These are phyloP conservation scores for Trichoderma sp. DNA, from an alignment of 2,329 filamentous ascomycete species.

Conservation along the genomic window DNA sequence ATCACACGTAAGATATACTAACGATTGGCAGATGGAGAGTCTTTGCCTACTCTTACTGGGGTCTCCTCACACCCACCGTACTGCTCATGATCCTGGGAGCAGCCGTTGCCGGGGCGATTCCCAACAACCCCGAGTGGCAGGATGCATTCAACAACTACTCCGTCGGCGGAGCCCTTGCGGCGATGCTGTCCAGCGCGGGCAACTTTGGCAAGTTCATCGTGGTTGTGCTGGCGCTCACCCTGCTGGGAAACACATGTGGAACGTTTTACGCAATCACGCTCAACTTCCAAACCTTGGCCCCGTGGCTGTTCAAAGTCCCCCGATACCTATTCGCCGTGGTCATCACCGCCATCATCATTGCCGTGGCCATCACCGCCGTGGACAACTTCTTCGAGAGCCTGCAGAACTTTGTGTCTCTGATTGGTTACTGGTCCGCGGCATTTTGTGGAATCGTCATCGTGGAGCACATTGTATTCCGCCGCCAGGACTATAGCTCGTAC, in stretches of 20 bases:
- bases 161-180: constrained; percentile 62
- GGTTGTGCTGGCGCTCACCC: constrained; percentile 59
- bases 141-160: constrained; percentile 56
- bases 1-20: neutral
- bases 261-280: constrained; percentile 66
- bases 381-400: constrained; percentile 61
- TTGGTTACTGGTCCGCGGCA: constrained; percentile 62
- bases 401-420: constrained; percentile 60
- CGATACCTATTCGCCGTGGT: constrained; percentile 62
- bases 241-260: constrained; percentile 63
- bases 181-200: constrained; percentile 61
- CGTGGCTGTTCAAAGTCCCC: constrained; percentile 58
- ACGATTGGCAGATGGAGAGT: constrained; percentile 44
- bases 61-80: constrained; percentile 58
- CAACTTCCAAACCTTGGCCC: constrained; percentile 66
- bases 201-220: constrained; percentile 66
- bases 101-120: constrained; percentile 64
- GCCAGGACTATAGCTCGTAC: constrained; percentile 49
- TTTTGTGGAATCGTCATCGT: constrained; percentile 55
- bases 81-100: constrained; percentile 66
- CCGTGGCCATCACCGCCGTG: constrained; percentile 59
- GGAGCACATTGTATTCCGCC: constrained; percentile 55
- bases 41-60: constrained; percentile 61
- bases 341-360: constrained; percentile 63
- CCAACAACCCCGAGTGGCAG: constrained; percentile 58